Evolutionary conservation across 2,329 filamentous ascomycete species (phyloP).

Genomic region (Sporothrix luriei): DNA sequence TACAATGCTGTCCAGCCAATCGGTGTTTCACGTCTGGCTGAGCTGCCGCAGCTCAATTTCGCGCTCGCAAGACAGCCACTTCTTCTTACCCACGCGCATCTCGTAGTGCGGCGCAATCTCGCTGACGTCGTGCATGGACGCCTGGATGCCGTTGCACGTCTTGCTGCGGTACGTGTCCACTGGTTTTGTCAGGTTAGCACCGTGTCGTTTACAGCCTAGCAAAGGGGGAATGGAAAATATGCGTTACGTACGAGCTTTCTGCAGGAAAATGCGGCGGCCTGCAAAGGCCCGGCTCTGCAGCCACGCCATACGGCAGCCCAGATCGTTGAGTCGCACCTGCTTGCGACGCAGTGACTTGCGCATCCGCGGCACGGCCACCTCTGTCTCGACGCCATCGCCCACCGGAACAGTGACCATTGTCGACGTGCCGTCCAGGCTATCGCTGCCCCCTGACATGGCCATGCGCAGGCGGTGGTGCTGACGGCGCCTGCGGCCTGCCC

Average conservation of each 20-base stretch:
- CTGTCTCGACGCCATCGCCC: conserved; percentile 63
- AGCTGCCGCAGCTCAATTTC: conserved; percentile 35
- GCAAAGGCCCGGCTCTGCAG: conserved; percentile 91
- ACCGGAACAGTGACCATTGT: conserved; percentile 64
- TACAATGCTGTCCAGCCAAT: background rate
- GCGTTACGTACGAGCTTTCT: conserved; percentile 77
- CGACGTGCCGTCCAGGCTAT: conserved; percentile 37
- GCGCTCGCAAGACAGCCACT: conserved; percentile 50
- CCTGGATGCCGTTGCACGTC: conserved; percentile 79
- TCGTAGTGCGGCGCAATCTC: conserved; percentile 83
- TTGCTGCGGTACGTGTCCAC: conserved; percentile 95
- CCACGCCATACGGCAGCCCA: conserved; percentile 96
- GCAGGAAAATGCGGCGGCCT: conserved; percentile 81
- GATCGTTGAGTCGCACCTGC: conserved; percentile 88
- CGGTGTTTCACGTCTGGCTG: conserved; percentile 27
- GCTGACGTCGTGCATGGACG: conserved; percentile 72
- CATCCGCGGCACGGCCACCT: conserved; percentile 75
- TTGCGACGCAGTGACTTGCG: conserved; percentile 70
- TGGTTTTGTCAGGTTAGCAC: conserved; percentile 55
- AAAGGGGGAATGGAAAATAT: conserved; percentile 6
- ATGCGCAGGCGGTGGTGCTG: conserved; percentile 37
- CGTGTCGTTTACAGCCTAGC: background rate
- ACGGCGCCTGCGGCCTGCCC: conserved; percentile 43
- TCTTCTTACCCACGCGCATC: conserved; percentile 81
- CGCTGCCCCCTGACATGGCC: conserved; percentile 33